Evolutionary conservation across 495 filamentous ascomycete species (phyloP).

Genomic region (Thozetella sp.): DNA sequence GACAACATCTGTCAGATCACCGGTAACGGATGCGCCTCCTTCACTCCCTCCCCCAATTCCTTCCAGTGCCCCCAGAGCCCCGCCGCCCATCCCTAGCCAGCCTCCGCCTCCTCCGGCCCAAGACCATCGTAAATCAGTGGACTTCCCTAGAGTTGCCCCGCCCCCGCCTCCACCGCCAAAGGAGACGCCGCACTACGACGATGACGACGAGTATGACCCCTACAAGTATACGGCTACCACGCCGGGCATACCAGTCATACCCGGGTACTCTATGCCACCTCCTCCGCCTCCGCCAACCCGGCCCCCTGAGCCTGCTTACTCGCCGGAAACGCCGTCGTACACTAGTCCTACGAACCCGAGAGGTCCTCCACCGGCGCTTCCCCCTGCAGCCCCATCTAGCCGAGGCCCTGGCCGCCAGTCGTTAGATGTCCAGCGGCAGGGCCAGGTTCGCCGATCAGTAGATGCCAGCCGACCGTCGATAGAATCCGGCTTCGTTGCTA

Average conservation of each 20-base stretch:
- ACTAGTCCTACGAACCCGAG: slow-evolving; percentile 34
- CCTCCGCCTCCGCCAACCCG: slow-evolving; percentile 43
- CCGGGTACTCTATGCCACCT: slow-evolving; percentile 50
- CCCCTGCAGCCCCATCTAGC: slow-evolving; percentile 40
- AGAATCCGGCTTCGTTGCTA: slow-evolving; percentile 82
- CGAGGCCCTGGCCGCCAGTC: slow-evolving; percentile 62
- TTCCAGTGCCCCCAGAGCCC: slow-evolving; percentile 36
- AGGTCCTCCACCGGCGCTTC: slow-evolving; percentile 46
- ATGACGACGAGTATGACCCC: slow-evolving; percentile 75
- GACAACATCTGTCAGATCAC: slow-evolving; percentile 44
- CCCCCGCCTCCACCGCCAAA: slow-evolving; percentile 64
- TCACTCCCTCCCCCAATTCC: slow-evolving; percentile 46
- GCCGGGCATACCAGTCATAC: slow-evolving; percentile 19
- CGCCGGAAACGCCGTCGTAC: slow-evolving; percentile 17
- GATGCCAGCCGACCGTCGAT: slow-evolving; percentile 61
- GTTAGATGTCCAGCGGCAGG: slow-evolving; percentile 62
- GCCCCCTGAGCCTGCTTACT: slow-evolving; percentile 21
- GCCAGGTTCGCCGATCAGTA: slow-evolving; percentile 65
- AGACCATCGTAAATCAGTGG: slow-evolving; percentile 50
- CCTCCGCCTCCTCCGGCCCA: slow-evolving; percentile 56
- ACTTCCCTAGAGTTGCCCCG: slow-evolving; percentile 71
- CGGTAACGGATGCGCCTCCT: slow-evolving; percentile 42
- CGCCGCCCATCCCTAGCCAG: slow-evolving; percentile 61
- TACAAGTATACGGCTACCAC: slow-evolving; percentile 63
- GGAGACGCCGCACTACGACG: slow-evolving; percentile 46